Conservation (phyloP, 2,329 filamentous ascomycete species). For the Didymella segeticola region DNA sequence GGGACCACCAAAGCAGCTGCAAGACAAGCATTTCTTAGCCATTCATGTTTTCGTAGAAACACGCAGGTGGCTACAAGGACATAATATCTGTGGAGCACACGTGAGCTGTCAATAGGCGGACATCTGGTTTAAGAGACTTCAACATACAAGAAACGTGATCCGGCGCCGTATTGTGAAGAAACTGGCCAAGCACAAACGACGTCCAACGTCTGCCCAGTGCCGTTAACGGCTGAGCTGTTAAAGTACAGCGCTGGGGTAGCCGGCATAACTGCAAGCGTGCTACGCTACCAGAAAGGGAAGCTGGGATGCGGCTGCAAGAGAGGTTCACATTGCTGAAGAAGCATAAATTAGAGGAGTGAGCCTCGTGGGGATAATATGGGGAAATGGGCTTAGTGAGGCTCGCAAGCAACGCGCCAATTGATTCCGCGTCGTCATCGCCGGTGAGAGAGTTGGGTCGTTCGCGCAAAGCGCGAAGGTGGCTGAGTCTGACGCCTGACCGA, state of each 20-base stretch:
- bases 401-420: constrained; percentile 6
- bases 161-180: constrained; percentile 64
- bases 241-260: constrained; percentile 38
- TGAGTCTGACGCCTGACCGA: constrained; percentile 11
- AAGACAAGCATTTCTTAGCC: constrained; percentile 68
- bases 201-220: constrained; percentile 41
- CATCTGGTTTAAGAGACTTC: not conserved
- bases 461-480: constrained; percentile 14
- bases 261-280: constrained; percentile 47
- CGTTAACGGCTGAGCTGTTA: constrained; percentile 24
- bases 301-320: constrained; percentile 14
- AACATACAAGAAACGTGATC: constrained; percentile 58
- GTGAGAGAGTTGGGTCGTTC: constrained; percentile 22
- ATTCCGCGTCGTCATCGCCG: constrained; percentile 19
- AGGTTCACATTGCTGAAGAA: constrained; percentile 8
- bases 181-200: constrained; percentile 66
- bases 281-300: constrained; percentile 11
- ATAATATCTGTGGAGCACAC: constrained; percentile 61
- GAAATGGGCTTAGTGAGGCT: constrained; percentile 23
- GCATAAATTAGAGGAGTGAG: constrained; percentile 8
- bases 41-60: constrained; percentile 66
- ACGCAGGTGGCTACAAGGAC: constrained; percentile 68
- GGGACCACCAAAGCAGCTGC: constrained; percentile 67
- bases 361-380: constrained; percentile 17
- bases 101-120: constrained; percentile 18